Percentiles rank a stretch among this genome's conserved stretches.
Evolutionary conservation across 2,329 filamentous ascomycete species (phyloP).

Genomic region (Gnomoniopsis smithogilvyi): DNA sequence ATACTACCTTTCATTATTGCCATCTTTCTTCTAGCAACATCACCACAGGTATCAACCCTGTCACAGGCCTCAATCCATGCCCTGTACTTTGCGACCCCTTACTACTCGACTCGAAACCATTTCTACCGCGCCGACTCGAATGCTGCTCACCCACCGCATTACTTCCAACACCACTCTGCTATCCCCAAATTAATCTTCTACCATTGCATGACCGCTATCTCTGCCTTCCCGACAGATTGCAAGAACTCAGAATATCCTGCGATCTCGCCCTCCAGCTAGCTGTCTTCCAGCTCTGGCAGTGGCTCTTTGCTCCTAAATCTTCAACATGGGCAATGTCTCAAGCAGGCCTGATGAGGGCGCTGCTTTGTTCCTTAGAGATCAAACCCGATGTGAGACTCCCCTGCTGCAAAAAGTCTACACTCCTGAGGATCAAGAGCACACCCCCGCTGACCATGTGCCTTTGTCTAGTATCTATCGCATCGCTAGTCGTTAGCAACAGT

Average conservation of each 20-base stretch:
- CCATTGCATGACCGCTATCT: conserved; percentile 12
- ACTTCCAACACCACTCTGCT: neutral
- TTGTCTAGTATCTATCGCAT: conserved; percentile 76
- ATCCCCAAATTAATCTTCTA: neutral
- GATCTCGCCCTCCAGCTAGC: conserved; percentile 12
- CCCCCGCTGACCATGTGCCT: conserved; percentile 19
- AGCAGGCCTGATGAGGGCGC: conserved; percentile 84
- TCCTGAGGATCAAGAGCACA: neutral
- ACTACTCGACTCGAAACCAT: neutral
- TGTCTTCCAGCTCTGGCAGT: conserved; percentile 21
- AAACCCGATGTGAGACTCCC: conserved; percentile 73
- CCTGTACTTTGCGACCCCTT: neutral
- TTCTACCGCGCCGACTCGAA: neutral
- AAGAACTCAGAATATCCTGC: conserved; percentile 11
- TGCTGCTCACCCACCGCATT: neutral
- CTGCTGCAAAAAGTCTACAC: neutral
- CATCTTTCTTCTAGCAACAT: neutral
- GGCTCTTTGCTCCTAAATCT: conserved; percentile 24
- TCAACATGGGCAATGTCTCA: conserved; percentile 85
- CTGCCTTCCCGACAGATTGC: neutral
- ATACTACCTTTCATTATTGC: neutral
- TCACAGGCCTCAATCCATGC: neutral
- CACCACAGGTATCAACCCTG: neutral
- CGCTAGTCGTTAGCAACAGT: conserved; percentile 76
- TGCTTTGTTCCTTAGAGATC: conserved; percentile 82